Evolutionary conservation across 306 rosid species (phyloP), one percentile per base, ranked within the genome.

Genomic region (Gastrolobium bilobum): DNA sequence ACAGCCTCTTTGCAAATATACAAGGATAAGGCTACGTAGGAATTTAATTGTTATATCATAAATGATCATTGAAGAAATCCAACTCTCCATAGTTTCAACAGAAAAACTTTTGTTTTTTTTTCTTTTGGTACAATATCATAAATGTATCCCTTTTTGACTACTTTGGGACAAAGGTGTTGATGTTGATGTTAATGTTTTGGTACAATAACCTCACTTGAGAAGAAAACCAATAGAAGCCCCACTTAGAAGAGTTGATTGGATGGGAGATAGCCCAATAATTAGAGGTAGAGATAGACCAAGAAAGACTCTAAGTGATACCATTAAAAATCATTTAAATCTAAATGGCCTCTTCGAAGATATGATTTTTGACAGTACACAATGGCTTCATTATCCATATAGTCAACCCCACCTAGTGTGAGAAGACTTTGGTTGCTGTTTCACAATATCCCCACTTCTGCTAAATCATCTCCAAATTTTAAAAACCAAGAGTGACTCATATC

Each of bases 401-500:
- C 26, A n/a, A 62, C 13, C 13, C 68, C 33, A 35, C 26, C 51
- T 71, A 53, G 26, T 37, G 7, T 15, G 37, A 59, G 14, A 75
- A 62, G 13, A 20, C 11, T 47, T 47, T 61, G 51, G 3, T 63
- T 63, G 69, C 4, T 44, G 43, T 15, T 33, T 10, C 10, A 73
- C 26, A 29, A 62, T 51, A 62, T 50, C 58, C 48, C 43, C 62
- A 53, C 31, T 53, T 4, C 6, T 59, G 40, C 77, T 66, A 71
- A 81, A 30, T 54, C 43, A 71, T 60, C 76, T 75, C 48, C 56
- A 39, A 33, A 66, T 33, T 60, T 77, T 56, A 56, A 6, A 58
- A 48, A 68, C 72, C 79, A 62, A 52, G 29, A 15, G 37, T 2
- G 2, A 53, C 46, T 20, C 15, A 20, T 44, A 83, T 67, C 48